Evolutionary conservation across 306 rosid genomes (phyloP).

Genomic region (Castanea crenata): DNA sequence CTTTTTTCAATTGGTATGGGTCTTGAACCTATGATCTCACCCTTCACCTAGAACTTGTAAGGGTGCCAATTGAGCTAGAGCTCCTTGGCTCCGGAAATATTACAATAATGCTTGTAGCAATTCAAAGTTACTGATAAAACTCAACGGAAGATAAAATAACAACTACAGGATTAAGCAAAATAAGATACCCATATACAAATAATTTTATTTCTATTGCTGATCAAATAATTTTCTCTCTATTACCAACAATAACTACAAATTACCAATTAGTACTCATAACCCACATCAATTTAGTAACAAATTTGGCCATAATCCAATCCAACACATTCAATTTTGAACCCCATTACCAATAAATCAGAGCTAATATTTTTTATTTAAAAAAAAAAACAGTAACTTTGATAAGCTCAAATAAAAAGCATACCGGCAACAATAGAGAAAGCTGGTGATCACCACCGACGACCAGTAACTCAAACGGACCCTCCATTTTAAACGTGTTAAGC

Average conservation of each 20-base stretch:
- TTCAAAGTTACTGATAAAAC: neutral
- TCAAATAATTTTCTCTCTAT: too few relatives aligned
- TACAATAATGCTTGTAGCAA: neutral
- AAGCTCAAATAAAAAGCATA: conserved; percentile 20
- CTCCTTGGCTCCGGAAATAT: neutral
- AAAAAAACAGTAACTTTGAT: neutral
- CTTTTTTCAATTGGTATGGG: too few relatives aligned
- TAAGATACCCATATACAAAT: neutral
- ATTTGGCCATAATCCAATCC: neutral
- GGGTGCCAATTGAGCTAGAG: too few relatives aligned
- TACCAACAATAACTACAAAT: neutral
- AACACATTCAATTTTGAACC: neutral
- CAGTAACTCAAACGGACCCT: conserved; percentile 72
- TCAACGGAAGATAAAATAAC: neutral
- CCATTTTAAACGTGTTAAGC: conserved; percentile 54
- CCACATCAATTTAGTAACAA: neutral
- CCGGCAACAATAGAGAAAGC: conserved; percentile 62
- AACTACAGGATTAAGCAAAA: neutral
- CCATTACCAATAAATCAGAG: neutral
- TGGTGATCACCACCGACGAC: conserved; percentile 42
- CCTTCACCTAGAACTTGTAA: too few relatives aligned
- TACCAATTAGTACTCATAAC: neutral
- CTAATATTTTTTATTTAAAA: neutral
- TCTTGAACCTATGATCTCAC: too few relatives aligned
- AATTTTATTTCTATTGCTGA: too few relatives aligned